Conservation (phyloP, 169 alveolate genomes). For the Fabrea salina region DNA sequence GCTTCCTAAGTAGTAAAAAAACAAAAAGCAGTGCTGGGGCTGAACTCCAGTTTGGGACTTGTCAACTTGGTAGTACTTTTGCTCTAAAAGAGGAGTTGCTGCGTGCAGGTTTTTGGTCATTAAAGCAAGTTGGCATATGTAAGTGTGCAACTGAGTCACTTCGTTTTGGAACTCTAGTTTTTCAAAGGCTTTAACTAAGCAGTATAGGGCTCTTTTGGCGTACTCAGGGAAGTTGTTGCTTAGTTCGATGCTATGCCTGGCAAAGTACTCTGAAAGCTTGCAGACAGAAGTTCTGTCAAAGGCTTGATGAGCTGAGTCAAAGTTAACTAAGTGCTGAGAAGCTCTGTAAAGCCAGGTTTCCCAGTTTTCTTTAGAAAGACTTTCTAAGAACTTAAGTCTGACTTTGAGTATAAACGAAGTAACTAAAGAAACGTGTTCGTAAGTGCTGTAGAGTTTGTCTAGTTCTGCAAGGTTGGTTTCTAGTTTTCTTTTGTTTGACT, state of each 20-base stretch:
- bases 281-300: background rate
- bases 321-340: background rate
- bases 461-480: background rate
- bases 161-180: background rate
- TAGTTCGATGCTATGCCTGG: background rate
- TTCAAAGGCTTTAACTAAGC: background rate
- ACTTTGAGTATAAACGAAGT: background rate
- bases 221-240: background rate
- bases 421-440: background rate
- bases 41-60: background rate
- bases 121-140: background rate
- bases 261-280: background rate
- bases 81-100: background rate
- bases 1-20: conserved; percentile 4
- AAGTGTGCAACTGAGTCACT: background rate
- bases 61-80: background rate
- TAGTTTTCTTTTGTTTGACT: too few species aligned
- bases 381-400: background rate
- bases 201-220: background rate
- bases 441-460: background rate
- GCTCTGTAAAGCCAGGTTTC: background rate
- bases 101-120: background rate
- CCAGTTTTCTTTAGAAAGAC: background rate
- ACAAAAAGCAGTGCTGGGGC: background rate
- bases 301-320: background rate